These are phyloP conservation scores for Lizonia empirigonia DNA, from an alignment of 2,329 filamentous ascomycete species.

Conservation along the genomic window DNA sequence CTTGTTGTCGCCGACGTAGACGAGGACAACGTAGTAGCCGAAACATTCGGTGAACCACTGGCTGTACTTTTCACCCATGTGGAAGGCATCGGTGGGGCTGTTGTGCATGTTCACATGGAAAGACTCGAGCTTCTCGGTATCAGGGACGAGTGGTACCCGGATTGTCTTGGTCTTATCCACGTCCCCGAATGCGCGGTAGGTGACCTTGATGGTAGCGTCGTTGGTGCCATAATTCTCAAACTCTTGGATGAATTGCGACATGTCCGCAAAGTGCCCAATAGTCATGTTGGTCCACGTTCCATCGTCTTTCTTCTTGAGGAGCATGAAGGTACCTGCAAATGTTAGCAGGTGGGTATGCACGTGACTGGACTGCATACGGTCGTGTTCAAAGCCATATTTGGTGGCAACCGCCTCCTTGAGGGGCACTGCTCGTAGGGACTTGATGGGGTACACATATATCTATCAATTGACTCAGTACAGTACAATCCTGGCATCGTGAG, in stretches of 20 bases:
- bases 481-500: background rate
- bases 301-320: slow-evolving; percentile 48
- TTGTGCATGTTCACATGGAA: slow-evolving; percentile 53
- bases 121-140: slow-evolving; percentile 41
- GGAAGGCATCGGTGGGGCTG: slow-evolving; percentile 50
- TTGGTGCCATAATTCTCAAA: slow-evolving; percentile 40
- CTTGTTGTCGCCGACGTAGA: slow-evolving; percentile 51
- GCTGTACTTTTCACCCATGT: slow-evolving; percentile 51
- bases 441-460: slow-evolving; percentile 57
- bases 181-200: slow-evolving; percentile 45
- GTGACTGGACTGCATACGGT: slow-evolving; percentile 37
- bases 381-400: slow-evolving; percentile 53
- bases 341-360: slow-evolving; percentile 1
- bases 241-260: slow-evolving; percentile 50
- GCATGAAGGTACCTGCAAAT: slow-evolving; percentile 43
- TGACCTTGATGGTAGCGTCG: slow-evolving; percentile 46
- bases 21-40: slow-evolving; percentile 51
- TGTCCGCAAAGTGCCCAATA: slow-evolving; percentile 48
- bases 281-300: slow-evolving; percentile 50
- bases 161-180: slow-evolving; percentile 35
- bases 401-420: slow-evolving; percentile 49
- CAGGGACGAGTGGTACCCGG: slow-evolving; percentile 50
- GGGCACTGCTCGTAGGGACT: slow-evolving; percentile 51
- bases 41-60: slow-evolving; percentile 54
- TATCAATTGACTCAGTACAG: slow-evolving; percentile 21